Evolutionary conservation across 2,329 filamentous ascomycete genomes (phyloP), one percentile per base, ranked within the genome.

Genomic region (Tolypocladium sp.): DNA sequence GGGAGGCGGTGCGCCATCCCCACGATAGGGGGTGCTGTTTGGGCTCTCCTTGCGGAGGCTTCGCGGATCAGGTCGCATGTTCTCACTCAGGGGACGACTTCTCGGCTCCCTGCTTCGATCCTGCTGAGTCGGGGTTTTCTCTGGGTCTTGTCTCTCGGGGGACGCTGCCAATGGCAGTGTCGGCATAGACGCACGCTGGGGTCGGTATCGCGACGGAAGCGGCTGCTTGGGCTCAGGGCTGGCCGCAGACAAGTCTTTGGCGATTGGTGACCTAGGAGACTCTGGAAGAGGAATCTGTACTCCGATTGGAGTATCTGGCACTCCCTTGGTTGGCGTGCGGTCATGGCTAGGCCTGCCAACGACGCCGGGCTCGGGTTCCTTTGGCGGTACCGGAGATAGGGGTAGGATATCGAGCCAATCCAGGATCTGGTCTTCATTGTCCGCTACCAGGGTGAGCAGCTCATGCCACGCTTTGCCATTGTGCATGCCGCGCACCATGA

Each of bases 341-440:
- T 65, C 59, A 20, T 71, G 57, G 38, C 27, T 66, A 7, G 60
- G 59, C 35, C 69, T 70, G 20, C 66, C 68, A 46, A 71, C 59
- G 6, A 71, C 63, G 57, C 69, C 71, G 5, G 73, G 70, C 55
- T 75, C 72, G 10, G 69, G 67, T 54, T 73, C 69, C 27, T 67
- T 61, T 0, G 82, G 81, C 2, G 83, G 80, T 13, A 81, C 68
- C 1, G 82, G 82, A 33, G 68, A 72, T 46, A 75, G 74, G 20
- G 82, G 82, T 2, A 97, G 76, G 73, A 97, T 90, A 44, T 89
- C 83, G 42, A 97, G 78, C 94, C 94, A 99, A 73, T 97, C 94
- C 20, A 83, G 76, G 7, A 88, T 86, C 60, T 92, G 86, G 59
- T 90, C 87, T 62, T 92, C 87, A 68, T 90, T 85, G 57, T 92